phyloP scores from a whole-genome alignment of 192 early-diverging fungal genomes.

The Backusella luteola region DNA sequence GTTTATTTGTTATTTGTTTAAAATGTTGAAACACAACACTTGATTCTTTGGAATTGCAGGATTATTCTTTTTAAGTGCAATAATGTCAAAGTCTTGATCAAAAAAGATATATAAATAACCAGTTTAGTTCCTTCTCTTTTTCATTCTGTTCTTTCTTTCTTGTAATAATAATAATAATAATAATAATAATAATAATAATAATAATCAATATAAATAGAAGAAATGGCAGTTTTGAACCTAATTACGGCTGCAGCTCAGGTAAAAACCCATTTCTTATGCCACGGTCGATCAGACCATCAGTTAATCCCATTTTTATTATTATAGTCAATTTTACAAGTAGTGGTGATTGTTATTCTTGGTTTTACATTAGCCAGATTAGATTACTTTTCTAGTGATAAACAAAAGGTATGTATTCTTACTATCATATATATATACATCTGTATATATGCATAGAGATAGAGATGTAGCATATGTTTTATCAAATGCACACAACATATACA shows the following conservation, averaged over 20 bases:
- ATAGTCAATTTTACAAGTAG: constrained; percentile 35
- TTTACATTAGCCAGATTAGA: constrained; percentile 27
- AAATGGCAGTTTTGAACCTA: constrained; percentile 23
- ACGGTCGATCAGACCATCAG: background rate
- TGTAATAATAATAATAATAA: background rate
- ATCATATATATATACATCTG: background rate
- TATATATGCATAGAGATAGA: constrained; percentile 1
- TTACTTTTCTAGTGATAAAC: constrained; percentile 30
- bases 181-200: background rate
- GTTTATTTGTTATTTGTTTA: constrained; percentile 8
- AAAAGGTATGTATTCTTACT: constrained; percentile 29
- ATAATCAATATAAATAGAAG: background rate
- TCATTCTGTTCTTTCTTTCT: background rate
- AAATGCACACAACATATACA: background rate
- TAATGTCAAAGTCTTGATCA: background rate
- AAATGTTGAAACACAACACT: constrained; percentile 6
- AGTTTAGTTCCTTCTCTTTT: background rate
- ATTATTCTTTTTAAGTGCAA: constrained; percentile 4
- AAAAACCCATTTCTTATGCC: background rate
- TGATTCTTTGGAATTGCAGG: background rate
- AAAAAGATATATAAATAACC: background rate
- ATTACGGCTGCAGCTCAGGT: constrained; percentile 31
- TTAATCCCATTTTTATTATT: background rate
- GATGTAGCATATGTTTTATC: background rate
- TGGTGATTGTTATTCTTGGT: constrained; percentile 31